These are phyloP conservation scores for Colletotrichum endophyticum DNA, from an alignment of 2,329 filamentous ascomycete species.

Conservation along the genomic window DNA sequence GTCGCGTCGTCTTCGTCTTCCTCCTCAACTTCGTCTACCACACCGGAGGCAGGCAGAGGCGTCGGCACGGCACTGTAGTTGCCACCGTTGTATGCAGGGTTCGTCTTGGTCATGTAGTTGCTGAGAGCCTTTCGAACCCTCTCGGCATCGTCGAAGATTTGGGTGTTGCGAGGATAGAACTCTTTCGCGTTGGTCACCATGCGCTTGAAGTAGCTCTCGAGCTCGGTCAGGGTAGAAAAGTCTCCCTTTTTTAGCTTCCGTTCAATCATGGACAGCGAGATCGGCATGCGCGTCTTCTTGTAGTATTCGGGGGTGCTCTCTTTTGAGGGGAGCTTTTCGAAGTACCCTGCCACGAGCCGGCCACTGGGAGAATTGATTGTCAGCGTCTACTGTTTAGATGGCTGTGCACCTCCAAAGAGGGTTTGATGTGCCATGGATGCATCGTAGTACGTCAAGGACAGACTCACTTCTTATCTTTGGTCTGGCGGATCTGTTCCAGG, in stretches of 20 bases:
- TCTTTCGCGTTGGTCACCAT: conserved; percentile 89
- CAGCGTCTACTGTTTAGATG: not conserved
- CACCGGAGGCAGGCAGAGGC: conserved; percentile 66
- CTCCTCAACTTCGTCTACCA: not conserved
- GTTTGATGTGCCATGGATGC: not conserved
- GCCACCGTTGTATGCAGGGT: conserved; percentile 75
- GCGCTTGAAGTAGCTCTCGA: conserved; percentile 87
- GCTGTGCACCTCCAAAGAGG: not conserved
- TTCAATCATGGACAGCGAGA: conserved; percentile 80
- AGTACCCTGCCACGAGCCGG: conserved; percentile 75
- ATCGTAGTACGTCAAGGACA: not conserved
- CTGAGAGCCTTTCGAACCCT: conserved; percentile 84
- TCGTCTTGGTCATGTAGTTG: conserved; percentile 86
- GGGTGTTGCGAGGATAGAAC: conserved; percentile 75
- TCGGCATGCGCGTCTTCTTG: conserved; percentile 75
- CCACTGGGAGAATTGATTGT: conserved; percentile 52
- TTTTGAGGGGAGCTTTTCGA: conserved; percentile 73
- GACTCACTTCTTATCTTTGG: conserved; percentile 81
- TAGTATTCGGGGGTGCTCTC: conserved; percentile 77
- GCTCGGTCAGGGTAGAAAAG: conserved; percentile 72
- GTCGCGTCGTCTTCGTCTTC: conserved; percentile 24
- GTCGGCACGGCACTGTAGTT: conserved; percentile 76
- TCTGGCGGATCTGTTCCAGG: conserved; percentile 75
- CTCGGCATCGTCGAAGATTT: conserved; percentile 83
- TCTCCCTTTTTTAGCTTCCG: conserved; percentile 71